A percentile compares a stretch with the other conserved stretches of the same genome.
These are phyloP conservation scores for Xylaria intraflava DNA, from an alignment of 495 filamentous ascomycete genomes.

Conservation along the genomic window DNA sequence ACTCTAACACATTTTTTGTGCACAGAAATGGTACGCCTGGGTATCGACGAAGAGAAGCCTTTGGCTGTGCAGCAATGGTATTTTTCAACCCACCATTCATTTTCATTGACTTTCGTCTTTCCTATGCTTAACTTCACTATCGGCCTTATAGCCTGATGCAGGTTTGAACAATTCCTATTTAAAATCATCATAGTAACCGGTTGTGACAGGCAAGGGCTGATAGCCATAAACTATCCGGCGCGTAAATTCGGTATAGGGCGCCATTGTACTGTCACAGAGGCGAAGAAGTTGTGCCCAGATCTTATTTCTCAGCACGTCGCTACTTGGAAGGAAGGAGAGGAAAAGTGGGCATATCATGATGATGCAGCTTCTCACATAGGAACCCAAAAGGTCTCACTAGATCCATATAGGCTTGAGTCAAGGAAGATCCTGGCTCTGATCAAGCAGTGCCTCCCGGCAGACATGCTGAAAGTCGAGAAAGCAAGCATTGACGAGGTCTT, in stretches of 20 bases:
- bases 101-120: background rate
- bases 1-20: background rate
- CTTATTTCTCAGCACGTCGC: constrained; percentile 88
- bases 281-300: constrained; percentile 80
- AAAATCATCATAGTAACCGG: constrained; percentile 7
- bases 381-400: constrained; percentile 86
- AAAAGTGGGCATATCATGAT: constrained; percentile 83
- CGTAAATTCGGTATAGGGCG: constrained; percentile 70
- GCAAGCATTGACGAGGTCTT: constrained; percentile 90
- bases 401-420: constrained; percentile 84
- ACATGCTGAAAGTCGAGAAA: constrained; percentile 75
- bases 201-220: constrained; percentile 59
- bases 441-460: constrained; percentile 59
- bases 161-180: background rate
- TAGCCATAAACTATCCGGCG: constrained; percentile 93
- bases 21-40: constrained; percentile 54
- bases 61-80: constrained; percentile 88
- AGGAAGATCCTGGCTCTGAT: constrained; percentile 75
- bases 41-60: constrained; percentile 63
- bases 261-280: constrained; percentile 69
- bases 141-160: background rate
- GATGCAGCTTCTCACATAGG: constrained; percentile 68
- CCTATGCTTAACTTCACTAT: background rate
- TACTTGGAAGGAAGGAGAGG: constrained; percentile 88
- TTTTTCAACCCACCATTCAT: constrained; percentile 12